Evolutionary conservation across 176 grass and related monocot genomes (phyloP), one percentile per base, ranked within the genome.

Genomic region (Pharus latifolius): DNA sequence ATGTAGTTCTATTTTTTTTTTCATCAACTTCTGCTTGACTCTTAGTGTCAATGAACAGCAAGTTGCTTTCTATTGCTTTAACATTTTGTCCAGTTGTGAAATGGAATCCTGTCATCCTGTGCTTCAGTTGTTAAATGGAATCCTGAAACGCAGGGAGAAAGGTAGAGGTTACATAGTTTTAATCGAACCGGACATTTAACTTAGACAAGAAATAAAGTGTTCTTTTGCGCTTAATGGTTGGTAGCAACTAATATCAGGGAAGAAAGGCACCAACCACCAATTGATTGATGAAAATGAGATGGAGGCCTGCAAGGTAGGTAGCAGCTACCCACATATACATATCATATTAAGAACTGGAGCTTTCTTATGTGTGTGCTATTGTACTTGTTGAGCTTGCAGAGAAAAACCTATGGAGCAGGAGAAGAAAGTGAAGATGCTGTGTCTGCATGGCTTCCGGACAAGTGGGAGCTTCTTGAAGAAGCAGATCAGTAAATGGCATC

Each of bases 401-500:
- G n/a, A 71, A 5, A 33, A 15, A 71, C 24, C 22, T 23, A 93
- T 75, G 79, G 84, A 82, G 15, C 57, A 83, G 67, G 29, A 60
- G 27, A 85, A 85, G 47, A 88, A 70, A 70, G 30, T 63, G 35
- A 92, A 78, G 71, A 69, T 91, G 60, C 52, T 98, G 8, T 98
- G 95, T 72, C 78, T 93, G 31, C 90, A 93, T 14, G 81, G 84
- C 34, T 98, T 93, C 15, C 70, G 87, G 20, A 98, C 90, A 26
- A 93, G 90, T 1, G 89, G 89, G 7, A 67, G 72, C 20, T 93
- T 93, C 56, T 75, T 98, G 67, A 72, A 92, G 74, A 90, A 98
- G 61, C 95, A 98, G 48, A 93, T 98, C 58, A 93, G 87, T 84
- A 93, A 91, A 72, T 98, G 95, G 87, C 83, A 98, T 62, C 63